Evolutionary conservation across 306 rosid species (phyloP), one percentile per base, ranked within the genome.

Genomic region (Sesbania bispinosa): DNA sequence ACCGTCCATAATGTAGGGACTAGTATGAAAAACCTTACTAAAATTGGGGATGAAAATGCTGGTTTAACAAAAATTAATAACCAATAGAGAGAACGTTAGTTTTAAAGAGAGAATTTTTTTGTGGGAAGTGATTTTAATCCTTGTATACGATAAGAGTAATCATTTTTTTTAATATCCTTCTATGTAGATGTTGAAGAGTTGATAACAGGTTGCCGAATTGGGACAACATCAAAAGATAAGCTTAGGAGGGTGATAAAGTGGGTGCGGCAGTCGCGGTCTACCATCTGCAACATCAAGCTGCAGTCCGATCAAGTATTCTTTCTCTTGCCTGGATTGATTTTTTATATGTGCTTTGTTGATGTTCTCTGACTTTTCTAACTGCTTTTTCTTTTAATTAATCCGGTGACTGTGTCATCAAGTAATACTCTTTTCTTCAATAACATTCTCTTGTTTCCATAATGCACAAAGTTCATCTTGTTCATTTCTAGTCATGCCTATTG

Each of bases 221-320:
- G 97, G 77, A 55, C 66, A 60, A 74, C 54, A 14, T 58, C 82
- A 0, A 87, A 88, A 77, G 88, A 80, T 38, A 90, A 88, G 85
- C 88, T 93, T 19, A 77, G 73, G 58, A 88, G 81, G 82, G 90
- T 93, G 24, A 71, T 87, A 27, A 78, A 75, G 45, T 93, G 98
- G 98, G 88, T 82, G 82, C 88, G 80, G 73, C 80, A 67, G 75
- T 60, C 83, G 66, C 78, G 78, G 30, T 80, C 80, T 59, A 19
- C 76, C 59, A 24, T 84, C 42, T 78, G 67, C 72, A 77, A 75
- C 71, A 72, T 73, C 51, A 79, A 70, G 45, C 61, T 69, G 62
- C 73, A 63, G 13, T 16, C 75, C 33, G 10, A 72, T 76, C 76
- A 62, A 70, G 96, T 88, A 84, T 23, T 47, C 35, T 26, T 58